phyloP scores from a whole-genome alignment of 768 basidiomycete genomes.

The Dictyophora rubrovolvata region DNA sequence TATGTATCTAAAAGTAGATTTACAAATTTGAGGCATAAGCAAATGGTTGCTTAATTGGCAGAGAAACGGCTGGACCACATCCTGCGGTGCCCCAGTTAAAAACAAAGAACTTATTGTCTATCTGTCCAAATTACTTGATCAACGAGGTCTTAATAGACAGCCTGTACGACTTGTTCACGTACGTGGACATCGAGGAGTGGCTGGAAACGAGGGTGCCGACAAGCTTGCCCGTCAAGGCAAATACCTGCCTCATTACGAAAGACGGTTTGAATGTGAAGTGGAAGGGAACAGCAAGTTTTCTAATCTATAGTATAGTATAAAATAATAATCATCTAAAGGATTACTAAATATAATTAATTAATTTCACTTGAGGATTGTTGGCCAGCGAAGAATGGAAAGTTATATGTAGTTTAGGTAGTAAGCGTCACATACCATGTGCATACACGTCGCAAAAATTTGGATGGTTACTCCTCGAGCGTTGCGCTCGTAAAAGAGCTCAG shows the following conservation, averaged over 20 bases:
- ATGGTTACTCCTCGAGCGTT: no score
- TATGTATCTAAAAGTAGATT: not conserved
- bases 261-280: not conserved
- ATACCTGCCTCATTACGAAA: not conserved
- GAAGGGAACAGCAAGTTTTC: no score
- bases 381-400: no score
- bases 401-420: no score
- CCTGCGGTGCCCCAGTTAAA: slow-evolving; percentile 17
- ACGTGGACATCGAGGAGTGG: not conserved
- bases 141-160: slow-evolving; percentile 42
- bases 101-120: slow-evolving; percentile 67
- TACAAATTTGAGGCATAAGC: not conserved
- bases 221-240: not conserved
- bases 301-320: no score
- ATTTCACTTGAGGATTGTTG: no score
- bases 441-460: no score
- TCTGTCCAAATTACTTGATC: slow-evolving; percentile 48
- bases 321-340: no score
- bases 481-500: no score
- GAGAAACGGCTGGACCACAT: not conserved
- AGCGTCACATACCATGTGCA: no score
- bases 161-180: slow-evolving; percentile 39
- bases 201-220: not conserved
- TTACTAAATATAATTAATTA: no score
- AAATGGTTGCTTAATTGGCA: not conserved